Base-by-base conservation (phyloP, 129 eudicot species). In the Apium graveolens region DNA sequence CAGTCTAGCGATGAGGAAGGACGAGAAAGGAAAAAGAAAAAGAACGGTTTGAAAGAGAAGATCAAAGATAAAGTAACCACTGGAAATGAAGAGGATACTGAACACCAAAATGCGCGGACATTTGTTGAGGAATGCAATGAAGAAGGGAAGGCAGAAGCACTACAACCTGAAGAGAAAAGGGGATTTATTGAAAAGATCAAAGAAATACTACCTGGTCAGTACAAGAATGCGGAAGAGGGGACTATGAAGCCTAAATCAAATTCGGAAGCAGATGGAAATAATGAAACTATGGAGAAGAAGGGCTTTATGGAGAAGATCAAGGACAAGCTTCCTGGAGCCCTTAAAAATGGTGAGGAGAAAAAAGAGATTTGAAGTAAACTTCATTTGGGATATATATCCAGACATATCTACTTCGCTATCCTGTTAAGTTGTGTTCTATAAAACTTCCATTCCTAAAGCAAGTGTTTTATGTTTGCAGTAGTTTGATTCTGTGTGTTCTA, bases 261-360 rank as follows among this genome's bases (percentile, higher is more conserved):
- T 70, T 43, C 69, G 68, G 78, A 48, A 29, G 81, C 78, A 18
- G 55, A 76, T 43, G 81, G 78, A 43, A 45, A 80, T 45, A 78
- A 48, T 0, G 88, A 84, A 41, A 42, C 72, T 0, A 80, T 77
- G 78, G 93, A 90, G 84, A 90, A 87, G 81, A 85, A 90, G 65
- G 95, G 95, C 16, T 69, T 90, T 43, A 38, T 90, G 38, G 91
- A 87, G 80, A 90, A 87, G 73, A 87, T 86, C 81, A 87, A 81
- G 76, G 91, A 87, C 73, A 90, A 87, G 80, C 68, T 90, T 35
- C 89, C 91, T 26, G 85, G 91, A 76, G 81, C 69, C 14, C 87
- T 80, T 57, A 87, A 87, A 78, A 82, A 55, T 62, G 76, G 73
- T 4, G 81, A 81, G 45, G 84, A 84, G 42, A 84, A 82, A 75